These are phyloP conservation scores for Chaetomiaceae sp. DNA, from an alignment of 2,329 filamentous ascomycete species.

Conservation along the genomic window DNA sequence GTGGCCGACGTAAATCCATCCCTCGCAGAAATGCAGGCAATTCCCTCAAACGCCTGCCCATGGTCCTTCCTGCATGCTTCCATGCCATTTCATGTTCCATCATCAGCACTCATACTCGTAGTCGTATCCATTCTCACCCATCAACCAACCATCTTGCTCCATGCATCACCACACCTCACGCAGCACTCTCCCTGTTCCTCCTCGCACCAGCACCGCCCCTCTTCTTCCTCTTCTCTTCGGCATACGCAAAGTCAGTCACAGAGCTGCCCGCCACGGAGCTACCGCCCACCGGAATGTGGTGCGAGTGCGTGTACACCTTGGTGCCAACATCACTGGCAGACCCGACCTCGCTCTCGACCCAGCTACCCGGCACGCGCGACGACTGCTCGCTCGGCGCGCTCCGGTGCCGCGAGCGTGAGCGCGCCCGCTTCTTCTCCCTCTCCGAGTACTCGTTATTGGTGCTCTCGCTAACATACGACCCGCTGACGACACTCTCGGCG, in stretches of 20 bases:
- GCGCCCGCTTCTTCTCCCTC: conserved; percentile 5
- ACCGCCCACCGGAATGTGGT: conserved; percentile 44
- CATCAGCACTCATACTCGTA: neutral
- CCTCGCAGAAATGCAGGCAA: neutral
- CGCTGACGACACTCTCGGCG: conserved; percentile 17
- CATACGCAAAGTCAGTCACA: conserved; percentile 35
- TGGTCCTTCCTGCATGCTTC: neutral
- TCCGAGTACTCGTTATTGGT: neutral
- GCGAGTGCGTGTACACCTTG: conserved; percentile 52
- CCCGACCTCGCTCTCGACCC: conserved; percentile 38
- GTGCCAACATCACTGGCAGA: conserved; percentile 48
- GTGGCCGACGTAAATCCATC: neutral
- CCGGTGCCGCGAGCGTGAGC: conserved; percentile 14
- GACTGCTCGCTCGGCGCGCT: conserved; percentile 26
- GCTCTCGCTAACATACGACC: conserved; percentile 8
- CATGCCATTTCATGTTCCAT: neutral
- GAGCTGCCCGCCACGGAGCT: conserved; percentile 21
- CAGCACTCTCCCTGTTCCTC: conserved; percentile 17
- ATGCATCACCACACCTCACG: neutral
- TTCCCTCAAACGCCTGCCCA: conserved; percentile 10
- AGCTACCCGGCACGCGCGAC: conserved; percentile 35
- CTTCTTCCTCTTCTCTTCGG: conserved; percentile 42
- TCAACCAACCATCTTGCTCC: neutral
- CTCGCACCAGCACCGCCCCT: conserved; percentile 34
- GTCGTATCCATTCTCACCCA: neutral